These are phyloP conservation scores for Metahyphopichia silvanorum DNA, from an alignment of 805 yeast species.

Conservation along the genomic window DNA sequence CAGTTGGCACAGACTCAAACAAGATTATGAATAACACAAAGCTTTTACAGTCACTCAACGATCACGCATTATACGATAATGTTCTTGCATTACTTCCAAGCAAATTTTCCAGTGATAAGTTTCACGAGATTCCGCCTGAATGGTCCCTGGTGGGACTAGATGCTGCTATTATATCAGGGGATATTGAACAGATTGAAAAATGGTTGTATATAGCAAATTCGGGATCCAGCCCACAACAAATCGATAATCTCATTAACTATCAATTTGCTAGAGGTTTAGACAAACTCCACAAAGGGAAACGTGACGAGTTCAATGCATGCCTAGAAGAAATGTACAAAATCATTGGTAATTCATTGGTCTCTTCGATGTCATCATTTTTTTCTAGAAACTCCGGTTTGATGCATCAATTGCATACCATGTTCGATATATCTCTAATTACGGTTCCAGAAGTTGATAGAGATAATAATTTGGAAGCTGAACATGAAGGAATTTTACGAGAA, in stretches of 20 bases:
- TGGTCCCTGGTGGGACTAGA: slow-evolving; percentile 71
- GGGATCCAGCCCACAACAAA: slow-evolving; percentile 36
- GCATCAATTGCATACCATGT: slow-evolving; percentile 35
- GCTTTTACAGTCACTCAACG: slow-evolving; percentile 65
- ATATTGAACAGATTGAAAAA: slow-evolving; percentile 41
- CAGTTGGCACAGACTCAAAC: slow-evolving; percentile 22
- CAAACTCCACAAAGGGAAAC: slow-evolving; percentile 35
- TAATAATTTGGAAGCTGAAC: slow-evolving; percentile 9
- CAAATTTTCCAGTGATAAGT: slow-evolving; percentile 17
- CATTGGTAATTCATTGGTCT: slow-evolving; percentile 57
- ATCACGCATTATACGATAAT: slow-evolving; percentile 73
- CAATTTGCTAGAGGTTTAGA: slow-evolving; percentile 64
- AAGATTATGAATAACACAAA: slow-evolving; percentile 46
- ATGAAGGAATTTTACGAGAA: slow-evolving; percentile 19
- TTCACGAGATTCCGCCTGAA: slow-evolving; percentile 40
- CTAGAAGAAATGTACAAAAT: slow-evolving; percentile 51
- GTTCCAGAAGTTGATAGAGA: slow-evolving; percentile 8
- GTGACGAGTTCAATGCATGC: slow-evolving; percentile 30
- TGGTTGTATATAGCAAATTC: slow-evolving; percentile 61
- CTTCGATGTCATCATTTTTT: slow-evolving; percentile 34
- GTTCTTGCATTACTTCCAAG: slow-evolving; percentile 50
- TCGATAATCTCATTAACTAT: slow-evolving; percentile 56
- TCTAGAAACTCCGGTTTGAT: slow-evolving; percentile 34
- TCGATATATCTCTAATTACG: slow-evolving; percentile 27
- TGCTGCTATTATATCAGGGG: slow-evolving; percentile 68